Conservation (phyloP, 2,329 filamentous ascomycete genomes). For the Dactylonectria estremocensis region DNA sequence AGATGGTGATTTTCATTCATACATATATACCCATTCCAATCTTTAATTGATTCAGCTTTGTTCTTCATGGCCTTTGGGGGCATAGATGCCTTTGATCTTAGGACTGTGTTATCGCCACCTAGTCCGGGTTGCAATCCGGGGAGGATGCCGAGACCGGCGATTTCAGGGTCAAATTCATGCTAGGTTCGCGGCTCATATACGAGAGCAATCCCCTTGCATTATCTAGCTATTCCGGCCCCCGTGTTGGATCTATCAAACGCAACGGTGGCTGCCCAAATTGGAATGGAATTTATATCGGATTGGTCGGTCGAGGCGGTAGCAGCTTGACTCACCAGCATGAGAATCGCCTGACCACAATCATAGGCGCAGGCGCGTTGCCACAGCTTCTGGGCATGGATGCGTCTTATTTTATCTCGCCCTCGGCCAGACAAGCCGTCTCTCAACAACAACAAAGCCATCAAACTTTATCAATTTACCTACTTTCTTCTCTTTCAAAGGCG, state of each 20-base stretch:
- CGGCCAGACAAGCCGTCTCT: slow-evolving; percentile 12
- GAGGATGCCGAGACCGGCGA: slow-evolving; percentile 30
- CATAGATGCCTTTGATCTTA: background rate
- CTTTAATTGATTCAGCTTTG: background rate
- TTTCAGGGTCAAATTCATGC: background rate
- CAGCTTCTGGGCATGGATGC: slow-evolving; percentile 32
- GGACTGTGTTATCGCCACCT: slow-evolving; percentile 9
- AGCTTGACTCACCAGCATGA: slow-evolving; percentile 27
- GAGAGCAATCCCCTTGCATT: slow-evolving; percentile 3
- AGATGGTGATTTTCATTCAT: slow-evolving; percentile 3
- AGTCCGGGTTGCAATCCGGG: slow-evolving; percentile 14
- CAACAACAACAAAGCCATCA: background rate
- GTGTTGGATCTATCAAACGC: background rate
- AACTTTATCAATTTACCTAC: slow-evolving; percentile 8
- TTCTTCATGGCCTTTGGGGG: background rate
- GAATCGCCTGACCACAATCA: slow-evolving; percentile 41
- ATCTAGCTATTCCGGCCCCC: background rate
- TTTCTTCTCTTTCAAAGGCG: background rate
- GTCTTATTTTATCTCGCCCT: slow-evolving; percentile 33
- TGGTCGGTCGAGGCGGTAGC: slow-evolving; percentile 7
- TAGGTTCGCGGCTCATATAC: background rate
- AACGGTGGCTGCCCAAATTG: background rate
- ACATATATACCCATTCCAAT: slow-evolving; percentile 27
- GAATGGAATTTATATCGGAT: background rate
- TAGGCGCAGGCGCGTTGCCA: slow-evolving; percentile 4